Conservation (phyloP, 805 yeast genomes). For the Candida montana region DNA sequence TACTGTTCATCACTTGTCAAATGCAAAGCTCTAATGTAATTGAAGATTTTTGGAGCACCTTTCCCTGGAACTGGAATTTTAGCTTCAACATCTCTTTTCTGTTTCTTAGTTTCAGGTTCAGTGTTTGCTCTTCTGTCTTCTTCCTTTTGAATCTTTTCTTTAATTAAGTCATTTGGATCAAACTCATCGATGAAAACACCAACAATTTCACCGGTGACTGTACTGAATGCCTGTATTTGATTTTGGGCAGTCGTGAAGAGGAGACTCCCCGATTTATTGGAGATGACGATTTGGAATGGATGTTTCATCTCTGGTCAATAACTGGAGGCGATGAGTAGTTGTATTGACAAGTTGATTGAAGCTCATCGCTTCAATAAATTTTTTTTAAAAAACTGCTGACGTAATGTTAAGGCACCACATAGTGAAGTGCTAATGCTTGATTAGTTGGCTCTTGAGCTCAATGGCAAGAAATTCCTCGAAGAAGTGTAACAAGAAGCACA, state of each 20-base stretch:
- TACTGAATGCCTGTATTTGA: conserved; percentile 47
- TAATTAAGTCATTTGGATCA: conserved; percentile 40
- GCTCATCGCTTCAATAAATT: conserved; percentile 5
- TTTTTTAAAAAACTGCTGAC: conserved; percentile 1
- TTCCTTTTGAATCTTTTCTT: conserved; percentile 38
- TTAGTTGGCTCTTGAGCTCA: too few relatives aligned
- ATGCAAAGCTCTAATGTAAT: conserved; percentile 60
- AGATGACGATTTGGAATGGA: conserved; percentile 57
- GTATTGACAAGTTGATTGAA: not conserved
- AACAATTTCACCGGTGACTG: conserved; percentile 34
- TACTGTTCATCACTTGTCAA: conserved; percentile 48
- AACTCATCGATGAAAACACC: conserved; percentile 63
- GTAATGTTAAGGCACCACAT: not conserved
- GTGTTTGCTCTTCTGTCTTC: conserved; percentile 29
- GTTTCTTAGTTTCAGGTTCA: conserved; percentile 28
- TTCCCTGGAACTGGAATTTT: conserved; percentile 60
- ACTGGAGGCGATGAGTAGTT: too few relatives aligned
- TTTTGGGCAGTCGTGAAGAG: conserved; percentile 57
- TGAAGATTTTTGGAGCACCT: conserved; percentile 63
- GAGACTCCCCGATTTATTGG: conserved; percentile 39
- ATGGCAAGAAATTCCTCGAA: too few relatives aligned
- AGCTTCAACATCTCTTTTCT: conserved; percentile 34
- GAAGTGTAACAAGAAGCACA: too few relatives aligned
- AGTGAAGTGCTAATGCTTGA: not conserved
- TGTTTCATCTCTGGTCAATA: conserved; percentile 51